A percentile compares a stretch with the other conserved stretches of the same genome.
Evolutionary conservation across 192 early-diverging fungal species (phyloP).

Genomic region (Mortierella claussenii): DNA sequence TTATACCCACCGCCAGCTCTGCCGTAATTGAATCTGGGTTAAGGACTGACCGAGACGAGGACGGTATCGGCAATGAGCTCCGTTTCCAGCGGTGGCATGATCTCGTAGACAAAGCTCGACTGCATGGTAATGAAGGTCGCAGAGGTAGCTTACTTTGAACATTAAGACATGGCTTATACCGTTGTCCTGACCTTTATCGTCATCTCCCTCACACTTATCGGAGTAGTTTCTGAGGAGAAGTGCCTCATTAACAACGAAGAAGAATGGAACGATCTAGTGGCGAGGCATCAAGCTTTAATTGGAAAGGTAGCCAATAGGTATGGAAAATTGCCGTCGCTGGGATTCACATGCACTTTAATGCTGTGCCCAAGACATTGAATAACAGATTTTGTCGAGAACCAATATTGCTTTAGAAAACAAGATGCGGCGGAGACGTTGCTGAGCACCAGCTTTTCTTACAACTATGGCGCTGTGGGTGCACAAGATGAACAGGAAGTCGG

Average conservation of each 20-base stretch:
- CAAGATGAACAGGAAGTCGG: neutral
- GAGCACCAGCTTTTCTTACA: constrained; percentile 11
- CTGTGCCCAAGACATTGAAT: neutral
- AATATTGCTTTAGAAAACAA: neutral
- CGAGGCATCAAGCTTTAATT: constrained; percentile 38
- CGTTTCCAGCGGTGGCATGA: constrained; percentile 48
- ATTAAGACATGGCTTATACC: neutral
- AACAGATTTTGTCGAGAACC: neutral
- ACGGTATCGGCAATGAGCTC: constrained; percentile 43
- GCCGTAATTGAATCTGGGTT: constrained; percentile 40
- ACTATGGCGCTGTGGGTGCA: constrained; percentile 30
- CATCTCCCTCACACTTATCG: too few relatives aligned
- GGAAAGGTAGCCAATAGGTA: constrained; percentile 41
- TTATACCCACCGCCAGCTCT: constrained; percentile 9
- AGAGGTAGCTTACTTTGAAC: neutral
- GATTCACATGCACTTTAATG: neutral
- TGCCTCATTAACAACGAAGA: constrained; percentile 39
- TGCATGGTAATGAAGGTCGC: constrained; percentile 13
- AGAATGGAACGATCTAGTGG: constrained; percentile 50
- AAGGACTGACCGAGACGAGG: constrained; percentile 32
- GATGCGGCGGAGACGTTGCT: neutral
- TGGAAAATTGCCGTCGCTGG: neutral
- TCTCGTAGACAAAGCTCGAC: constrained; percentile 32
- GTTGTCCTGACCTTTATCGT: too few relatives aligned
- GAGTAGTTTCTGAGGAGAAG: constrained; percentile 47